Evolutionary conservation across 352 stramenopile species (phyloP).

Genomic region (Thraustochytrium sp.): DNA sequence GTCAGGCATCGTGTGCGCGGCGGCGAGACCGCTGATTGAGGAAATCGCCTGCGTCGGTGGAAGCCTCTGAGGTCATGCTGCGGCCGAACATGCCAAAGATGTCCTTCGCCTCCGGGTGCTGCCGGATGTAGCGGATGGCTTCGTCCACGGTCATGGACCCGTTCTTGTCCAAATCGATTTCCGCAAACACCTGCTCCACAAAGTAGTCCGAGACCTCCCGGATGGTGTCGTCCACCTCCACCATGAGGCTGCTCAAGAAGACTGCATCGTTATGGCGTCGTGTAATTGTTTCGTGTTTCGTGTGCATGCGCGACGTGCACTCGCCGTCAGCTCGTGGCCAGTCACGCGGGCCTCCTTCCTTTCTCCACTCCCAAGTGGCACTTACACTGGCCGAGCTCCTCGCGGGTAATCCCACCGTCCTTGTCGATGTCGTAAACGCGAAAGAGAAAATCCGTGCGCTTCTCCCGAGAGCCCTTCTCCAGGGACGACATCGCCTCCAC

Average conservation of each 20-base stretch:
- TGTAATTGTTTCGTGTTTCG: too few species aligned
- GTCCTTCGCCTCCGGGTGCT: constrained; percentile 55
- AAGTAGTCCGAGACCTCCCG: constrained; percentile 59
- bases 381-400: constrained; percentile 57
- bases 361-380: too few species aligned
- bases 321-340: too few species aligned
- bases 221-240: constrained; percentile 52
- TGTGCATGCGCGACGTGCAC: too few species aligned
- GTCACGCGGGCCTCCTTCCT: too few species aligned
- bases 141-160: constrained; percentile 54
- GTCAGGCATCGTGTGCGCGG: too few species aligned
- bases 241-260: constrained; percentile 59
- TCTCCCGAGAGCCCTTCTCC: constrained; percentile 59
- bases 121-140: constrained; percentile 54
- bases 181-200: constrained; percentile 61
- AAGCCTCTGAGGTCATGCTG: constrained; percentile 57
- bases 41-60: not conserved
- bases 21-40: not conserved
- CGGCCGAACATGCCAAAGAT: constrained; percentile 63
- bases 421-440: constrained; percentile 67
- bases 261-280: constrained; percentile 16
- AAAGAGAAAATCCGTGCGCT: constrained; percentile 63
- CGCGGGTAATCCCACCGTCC: constrained; percentile 59
- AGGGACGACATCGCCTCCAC: constrained; percentile 62
- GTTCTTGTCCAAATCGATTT: constrained; percentile 55